Evolutionary conservation across 164 flowering plant genomes (phyloP).

Genomic region (Vitis amurensis): DNA sequence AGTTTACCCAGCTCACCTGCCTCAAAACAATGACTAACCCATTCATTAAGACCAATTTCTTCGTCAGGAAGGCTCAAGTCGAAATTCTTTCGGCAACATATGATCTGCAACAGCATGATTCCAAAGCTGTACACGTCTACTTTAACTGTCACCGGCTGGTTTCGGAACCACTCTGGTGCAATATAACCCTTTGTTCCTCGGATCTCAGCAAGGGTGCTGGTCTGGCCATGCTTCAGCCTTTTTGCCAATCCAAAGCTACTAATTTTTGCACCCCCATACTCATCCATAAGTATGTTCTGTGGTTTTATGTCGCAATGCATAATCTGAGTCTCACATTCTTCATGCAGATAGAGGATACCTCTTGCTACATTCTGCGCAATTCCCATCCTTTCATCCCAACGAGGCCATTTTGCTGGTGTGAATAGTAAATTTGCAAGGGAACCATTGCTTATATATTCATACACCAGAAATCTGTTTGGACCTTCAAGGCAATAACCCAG

Average conservation of each 20-base stretch:
- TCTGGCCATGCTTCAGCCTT: slow-evolving; percentile 10
- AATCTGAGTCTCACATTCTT: slow-evolving; percentile 12
- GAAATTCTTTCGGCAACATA: slow-evolving; percentile 17
- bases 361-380: slow-evolving; percentile 13
- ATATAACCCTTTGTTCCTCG: slow-evolving; percentile 44
- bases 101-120: slow-evolving; percentile 27
- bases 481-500: slow-evolving; percentile 21
- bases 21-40: slow-evolving; percentile 30
- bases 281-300: slow-evolving; percentile 19
- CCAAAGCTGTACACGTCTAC: slow-evolving; percentile 43
- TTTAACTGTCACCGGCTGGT: slow-evolving; percentile 27
- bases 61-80: slow-evolving; percentile 11
- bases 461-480: slow-evolving; percentile 18
- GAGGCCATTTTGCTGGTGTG: slow-evolving; percentile 1
- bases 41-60: slow-evolving; percentile 25
- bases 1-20: slow-evolving; percentile 15
- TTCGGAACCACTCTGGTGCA: slow-evolving; percentile 43
- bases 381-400: slow-evolving; percentile 13
- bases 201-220: slow-evolving; percentile 20
- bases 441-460: slow-evolving; percentile 31
- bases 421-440: slow-evolving; percentile 22
- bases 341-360: slow-evolving; percentile 19
- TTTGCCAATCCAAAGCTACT: slow-evolving; percentile 21
- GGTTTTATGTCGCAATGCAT: slow-evolving; percentile 24
- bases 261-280: slow-evolving; percentile 8